Evolutionary conservation across 2,329 filamentous ascomycete genomes (phyloP).

Genomic region (Calonectria crousiana): DNA sequence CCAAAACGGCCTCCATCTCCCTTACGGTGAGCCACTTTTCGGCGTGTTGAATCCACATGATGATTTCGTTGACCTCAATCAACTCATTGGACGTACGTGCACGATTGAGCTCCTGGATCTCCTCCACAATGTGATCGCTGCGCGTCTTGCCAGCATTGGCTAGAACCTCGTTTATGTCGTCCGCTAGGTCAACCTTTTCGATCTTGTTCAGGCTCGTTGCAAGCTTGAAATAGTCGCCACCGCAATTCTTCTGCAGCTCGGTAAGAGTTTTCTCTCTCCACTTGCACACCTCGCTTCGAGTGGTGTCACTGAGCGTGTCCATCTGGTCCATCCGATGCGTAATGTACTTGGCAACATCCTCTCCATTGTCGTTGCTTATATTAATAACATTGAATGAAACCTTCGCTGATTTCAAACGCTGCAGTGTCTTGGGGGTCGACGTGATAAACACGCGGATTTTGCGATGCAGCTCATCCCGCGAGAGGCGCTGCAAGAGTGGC

Average conservation of each 20-base stretch:
- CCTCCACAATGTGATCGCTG: neutral
- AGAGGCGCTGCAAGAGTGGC: neutral
- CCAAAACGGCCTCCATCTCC: neutral
- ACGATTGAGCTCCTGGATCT: neutral
- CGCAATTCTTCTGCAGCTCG: neutral
- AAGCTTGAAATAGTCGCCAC: neutral
- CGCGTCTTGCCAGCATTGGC: neutral
- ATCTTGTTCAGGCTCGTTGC: neutral
- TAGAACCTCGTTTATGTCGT: neutral
- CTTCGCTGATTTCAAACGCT: neutral
- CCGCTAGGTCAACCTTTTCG: neutral
- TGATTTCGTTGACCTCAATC: neutral
- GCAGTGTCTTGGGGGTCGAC: neutral
- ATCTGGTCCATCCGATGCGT: neutral
- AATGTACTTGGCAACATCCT: neutral
- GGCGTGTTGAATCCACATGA: neutral
- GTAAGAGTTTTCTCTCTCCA: neutral
- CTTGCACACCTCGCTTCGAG: neutral
- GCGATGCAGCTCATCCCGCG: neutral
- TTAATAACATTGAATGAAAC: neutral
- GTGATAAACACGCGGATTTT: neutral
- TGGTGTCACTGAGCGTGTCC: neutral
- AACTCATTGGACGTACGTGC: neutral
- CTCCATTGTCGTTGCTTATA: neutral
- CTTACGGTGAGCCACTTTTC: neutral